Evolutionary conservation across 805 yeast species (phyloP).

Genomic region (fission yeast (Schizosaccharomyces pombe)): DNA sequence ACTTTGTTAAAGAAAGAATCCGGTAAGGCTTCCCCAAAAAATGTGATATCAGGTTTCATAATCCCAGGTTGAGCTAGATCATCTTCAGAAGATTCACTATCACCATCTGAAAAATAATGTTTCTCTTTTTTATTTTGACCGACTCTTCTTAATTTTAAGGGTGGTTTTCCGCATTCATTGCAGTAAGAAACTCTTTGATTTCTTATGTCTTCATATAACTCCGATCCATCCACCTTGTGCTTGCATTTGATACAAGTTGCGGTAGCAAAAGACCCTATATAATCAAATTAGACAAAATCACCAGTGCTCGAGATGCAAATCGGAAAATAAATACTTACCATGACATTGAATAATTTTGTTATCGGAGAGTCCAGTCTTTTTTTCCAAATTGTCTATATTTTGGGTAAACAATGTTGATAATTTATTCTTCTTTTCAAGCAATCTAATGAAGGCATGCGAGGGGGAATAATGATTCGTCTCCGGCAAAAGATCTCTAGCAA

Average conservation of each 20-base stretch:
- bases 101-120: conserved; percentile 4
- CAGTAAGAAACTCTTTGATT: conserved; percentile 44
- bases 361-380: conserved; percentile 45
- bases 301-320: not conserved
- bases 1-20: conserved; percentile 32
- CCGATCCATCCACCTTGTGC: conserved; percentile 39
- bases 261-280: conserved; percentile 29
- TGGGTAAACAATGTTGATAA: conserved; percentile 70
- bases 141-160: not conserved
- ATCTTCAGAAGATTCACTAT: conserved; percentile 10
- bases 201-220: conserved; percentile 36
- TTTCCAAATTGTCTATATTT: conserved; percentile 70
- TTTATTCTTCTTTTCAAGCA: conserved; percentile 53
- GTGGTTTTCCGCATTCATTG: conserved; percentile 21
- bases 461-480: conserved; percentile 42
- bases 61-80: conserved; percentile 32
- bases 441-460: conserved; percentile 53
- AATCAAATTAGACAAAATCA: not conserved
- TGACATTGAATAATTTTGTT: conserved; percentile 70
- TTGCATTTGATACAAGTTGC: conserved; percentile 69
- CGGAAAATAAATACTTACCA: conserved; percentile 51
- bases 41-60: conserved; percentile 78
- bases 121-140: no score
- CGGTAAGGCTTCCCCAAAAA: conserved; percentile 73
- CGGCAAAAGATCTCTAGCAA: conserved; percentile 67